These are phyloP conservation scores for Picea abies DNA, from an alignment of 83 land plant genomes.

Conservation along the genomic window DNA sequence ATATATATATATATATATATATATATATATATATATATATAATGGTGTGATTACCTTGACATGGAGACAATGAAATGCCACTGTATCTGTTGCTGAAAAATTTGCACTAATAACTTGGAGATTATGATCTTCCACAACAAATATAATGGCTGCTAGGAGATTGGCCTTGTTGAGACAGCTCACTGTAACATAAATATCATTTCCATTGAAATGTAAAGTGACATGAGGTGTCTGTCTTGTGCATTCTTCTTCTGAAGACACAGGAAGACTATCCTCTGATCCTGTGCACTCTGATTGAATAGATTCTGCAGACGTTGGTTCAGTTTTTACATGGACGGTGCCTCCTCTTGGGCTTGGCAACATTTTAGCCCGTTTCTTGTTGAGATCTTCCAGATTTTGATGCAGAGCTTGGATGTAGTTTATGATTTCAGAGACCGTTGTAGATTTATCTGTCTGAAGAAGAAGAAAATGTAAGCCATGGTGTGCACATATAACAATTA, in stretches of 20 bases:
- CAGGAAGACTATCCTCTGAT: neutral
- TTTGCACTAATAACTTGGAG: constrained; percentile 31
- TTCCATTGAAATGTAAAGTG: constrained; percentile 32
- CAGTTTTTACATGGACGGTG: neutral
- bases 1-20: no score
- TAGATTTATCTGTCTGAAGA: constrained; percentile 34
- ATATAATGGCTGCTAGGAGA: constrained; percentile 20
- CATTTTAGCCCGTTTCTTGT: constrained; percentile 22
- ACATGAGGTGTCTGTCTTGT: constrained; percentile 20
- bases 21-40: neutral
- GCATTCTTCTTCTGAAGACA: constrained; percentile 12
- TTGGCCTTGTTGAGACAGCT: constrained; percentile 29
- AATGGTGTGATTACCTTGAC: constrained; percentile 14
- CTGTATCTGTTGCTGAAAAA: constrained; percentile 29
- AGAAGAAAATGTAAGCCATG: neutral
- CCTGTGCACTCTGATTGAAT: constrained; percentile 1
- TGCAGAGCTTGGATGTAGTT: constrained; percentile 40
- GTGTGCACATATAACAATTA: no score
- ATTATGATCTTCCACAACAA: constrained; percentile 27
- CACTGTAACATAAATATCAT: constrained; percentile 27
- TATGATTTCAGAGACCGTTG: constrained; percentile 37
- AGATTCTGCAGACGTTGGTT: constrained; percentile 10
- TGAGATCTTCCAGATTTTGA: constrained; percentile 26
- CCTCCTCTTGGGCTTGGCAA: neutral
- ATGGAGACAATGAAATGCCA: constrained; percentile 31